Base-by-base conservation (phyloP, 2,329 filamentous ascomycete genomes). In the Penicillium sclerotigenum region DNA sequence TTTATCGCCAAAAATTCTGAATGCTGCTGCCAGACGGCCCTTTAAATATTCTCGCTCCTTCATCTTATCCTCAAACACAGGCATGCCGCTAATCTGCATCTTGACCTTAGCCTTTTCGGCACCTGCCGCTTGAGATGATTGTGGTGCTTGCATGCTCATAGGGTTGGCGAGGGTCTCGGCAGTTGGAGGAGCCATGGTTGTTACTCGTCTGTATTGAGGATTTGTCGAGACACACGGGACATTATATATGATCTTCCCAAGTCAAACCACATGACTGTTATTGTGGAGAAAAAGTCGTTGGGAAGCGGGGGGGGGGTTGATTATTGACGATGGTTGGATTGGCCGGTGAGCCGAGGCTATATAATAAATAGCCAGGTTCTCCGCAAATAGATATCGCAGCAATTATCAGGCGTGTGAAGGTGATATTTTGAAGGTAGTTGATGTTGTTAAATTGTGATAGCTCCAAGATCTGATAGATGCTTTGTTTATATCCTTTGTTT, bases 1-100 rank as follows among this genome's bases (percentile, higher is more conserved):
- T 47, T 78, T 74, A 65, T 84, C 83, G 28, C 80, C 81, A 57
- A 85, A 85, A 50, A 85, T 80, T 24, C 82, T 79, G 68, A 84
- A 84, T 2, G 80, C 83, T 18, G 81, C 74, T 1, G 80, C 80
- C 6, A 85, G 73, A 24, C 81, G 76, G 26, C 79, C 77, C 64
- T 84, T 84, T 36, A 83, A 73, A 58, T 82, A 81, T 48, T 80
- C 75, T 24, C 81, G 76, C 59, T 83, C 78, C 40, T 80, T 66
- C 18, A 72, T 59, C 50, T 77, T 77, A 61, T 77, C 69, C 5
- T 71, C 67, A 50, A 78, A 78, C 4, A 66, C 70, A 1, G 74
- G 75, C 20, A 70, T 67, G 6, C 56, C 59, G 2, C 72, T 72
- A 54, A 74, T 67, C 7, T 54, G 31, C 54, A 70, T 68, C 54